Percentiles rank a stretch among this genome's conserved stretches.
Conservation (phyloP, 2,329 filamentous ascomycete species). For the Chrysoporthe cubensis region DNA sequence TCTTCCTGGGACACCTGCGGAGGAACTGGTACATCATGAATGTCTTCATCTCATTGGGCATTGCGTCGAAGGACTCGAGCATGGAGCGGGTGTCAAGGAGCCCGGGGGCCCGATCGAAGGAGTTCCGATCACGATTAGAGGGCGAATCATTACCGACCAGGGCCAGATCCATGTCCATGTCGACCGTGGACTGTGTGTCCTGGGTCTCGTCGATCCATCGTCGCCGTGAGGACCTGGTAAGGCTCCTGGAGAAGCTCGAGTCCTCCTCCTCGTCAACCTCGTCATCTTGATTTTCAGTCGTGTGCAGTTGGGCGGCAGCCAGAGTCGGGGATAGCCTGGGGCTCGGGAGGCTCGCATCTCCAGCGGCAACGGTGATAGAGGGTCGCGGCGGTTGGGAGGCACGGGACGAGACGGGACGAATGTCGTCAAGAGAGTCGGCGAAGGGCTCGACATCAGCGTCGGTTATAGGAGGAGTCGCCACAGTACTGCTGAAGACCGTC, state of each 20-base stretch:
- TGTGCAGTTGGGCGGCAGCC: conserved; percentile 65
- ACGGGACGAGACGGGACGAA: conserved; percentile 50
- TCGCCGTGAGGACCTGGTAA: conserved; percentile 39
- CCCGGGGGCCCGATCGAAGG: conserved; percentile 42
- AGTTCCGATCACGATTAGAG: conserved; percentile 35
- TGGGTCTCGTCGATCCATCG: conserved; percentile 46
- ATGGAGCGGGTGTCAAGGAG: conserved; percentile 83
- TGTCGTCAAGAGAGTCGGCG: conserved; percentile 51
- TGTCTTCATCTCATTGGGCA: conserved; percentile 89
- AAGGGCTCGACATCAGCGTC: conserved; percentile 71
- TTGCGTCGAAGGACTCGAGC: conserved; percentile 86
- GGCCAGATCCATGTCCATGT: conserved; percentile 39
- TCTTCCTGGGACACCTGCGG: conserved; percentile 83
- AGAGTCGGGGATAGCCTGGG: conserved; percentile 92
- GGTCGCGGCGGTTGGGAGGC: conserved; percentile 53
- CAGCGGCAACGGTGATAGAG: conserved; percentile 72
- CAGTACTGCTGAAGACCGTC: conserved; percentile 64
- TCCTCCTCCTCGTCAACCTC: conserved; percentile 47
- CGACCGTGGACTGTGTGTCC: conserved; percentile 40
- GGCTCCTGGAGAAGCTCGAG: conserved; percentile 38
- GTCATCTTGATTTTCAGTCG: conserved; percentile 47
- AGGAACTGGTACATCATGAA: conserved; percentile 98
- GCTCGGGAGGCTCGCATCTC: conserved; percentile 92
- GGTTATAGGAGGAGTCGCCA: conserved; percentile 75
- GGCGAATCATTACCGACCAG: conserved; percentile 35